Conservation (phyloP, 768 basidiomycete species). For the Trametes sanguinea region DNA sequence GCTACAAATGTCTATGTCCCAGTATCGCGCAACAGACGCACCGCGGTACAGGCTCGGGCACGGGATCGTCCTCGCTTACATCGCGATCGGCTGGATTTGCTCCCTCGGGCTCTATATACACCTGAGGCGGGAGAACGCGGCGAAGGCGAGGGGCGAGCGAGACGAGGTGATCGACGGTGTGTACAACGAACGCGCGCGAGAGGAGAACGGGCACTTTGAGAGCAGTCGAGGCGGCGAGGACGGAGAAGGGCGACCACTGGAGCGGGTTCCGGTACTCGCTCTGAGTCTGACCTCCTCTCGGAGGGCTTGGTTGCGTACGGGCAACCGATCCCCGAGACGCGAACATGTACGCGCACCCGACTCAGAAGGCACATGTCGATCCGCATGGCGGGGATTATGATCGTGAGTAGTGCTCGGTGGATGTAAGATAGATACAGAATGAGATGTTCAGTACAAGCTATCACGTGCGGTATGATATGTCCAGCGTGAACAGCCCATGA, state of each 20-base stretch:
- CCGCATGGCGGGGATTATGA: constrained; percentile 4
- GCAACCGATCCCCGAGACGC: too few species aligned
- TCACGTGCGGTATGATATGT: constrained; percentile 21
- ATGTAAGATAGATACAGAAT: constrained; percentile 23
- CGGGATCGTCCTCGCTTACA: constrained; percentile 70
- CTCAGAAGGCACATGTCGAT: background rate
- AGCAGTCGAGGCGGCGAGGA: constrained; percentile 59
- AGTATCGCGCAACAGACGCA: constrained; percentile 65
- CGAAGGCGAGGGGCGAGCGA: constrained; percentile 66
- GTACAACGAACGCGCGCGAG: constrained; percentile 45
- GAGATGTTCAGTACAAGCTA: constrained; percentile 18
- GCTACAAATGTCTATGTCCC: background rate
- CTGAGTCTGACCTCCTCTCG: constrained; percentile 28
- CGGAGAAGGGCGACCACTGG: constrained; percentile 70
- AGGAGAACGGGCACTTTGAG: constrained; percentile 53
- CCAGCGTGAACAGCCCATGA: constrained; percentile 20
- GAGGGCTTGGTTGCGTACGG: too few species aligned
- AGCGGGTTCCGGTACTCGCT: constrained; percentile 73
- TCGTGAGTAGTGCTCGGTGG: constrained; percentile 20
- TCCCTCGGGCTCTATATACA: constrained; percentile 49
- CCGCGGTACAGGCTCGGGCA: constrained; percentile 76
- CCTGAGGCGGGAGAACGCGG: constrained; percentile 59
- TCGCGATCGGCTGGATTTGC: constrained; percentile 61
- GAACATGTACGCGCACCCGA: too few species aligned
- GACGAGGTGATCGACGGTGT: constrained; percentile 62